Conservation (phyloP, 352 stramenopile species). For the Pythium volutum region DNA sequence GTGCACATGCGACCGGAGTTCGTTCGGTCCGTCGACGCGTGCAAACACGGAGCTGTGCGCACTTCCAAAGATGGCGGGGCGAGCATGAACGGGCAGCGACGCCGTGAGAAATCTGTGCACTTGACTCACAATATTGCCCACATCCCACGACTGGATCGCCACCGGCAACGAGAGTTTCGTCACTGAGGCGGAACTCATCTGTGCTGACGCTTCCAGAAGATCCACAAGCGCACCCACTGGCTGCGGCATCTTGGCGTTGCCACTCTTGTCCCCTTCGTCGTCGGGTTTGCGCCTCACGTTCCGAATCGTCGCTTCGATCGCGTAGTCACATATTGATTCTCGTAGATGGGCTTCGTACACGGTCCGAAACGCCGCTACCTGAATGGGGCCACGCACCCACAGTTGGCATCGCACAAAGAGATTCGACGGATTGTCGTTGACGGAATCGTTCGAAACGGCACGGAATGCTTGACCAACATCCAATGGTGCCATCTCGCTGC, state of each 20-base stretch:
- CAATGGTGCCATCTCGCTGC: constrained; percentile 4
- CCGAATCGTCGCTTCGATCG: constrained; percentile 59
- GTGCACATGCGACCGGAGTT: background rate
- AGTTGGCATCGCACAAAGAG: constrained; percentile 56
- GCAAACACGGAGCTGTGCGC: background rate
- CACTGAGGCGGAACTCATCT: constrained; percentile 52
- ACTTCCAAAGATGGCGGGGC: constrained; percentile 25
- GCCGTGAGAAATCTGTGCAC: constrained; percentile 42
- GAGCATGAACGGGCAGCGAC: constrained; percentile 52
- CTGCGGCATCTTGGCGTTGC: background rate
- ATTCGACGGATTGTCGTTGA: background rate
- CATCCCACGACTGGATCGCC: constrained; percentile 61
- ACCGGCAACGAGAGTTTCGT: constrained; percentile 40
- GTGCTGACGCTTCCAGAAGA: constrained; percentile 48
- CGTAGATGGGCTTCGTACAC: constrained; percentile 70
- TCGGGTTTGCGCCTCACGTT: constrained; percentile 1
- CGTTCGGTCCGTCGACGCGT: constrained; percentile 9
- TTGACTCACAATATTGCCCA: constrained; percentile 52
- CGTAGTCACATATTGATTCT: constrained; percentile 75
- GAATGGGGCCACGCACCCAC: constrained; percentile 72
- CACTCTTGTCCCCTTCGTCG: background rate
- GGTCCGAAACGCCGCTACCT: constrained; percentile 43
- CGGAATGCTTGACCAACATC: constrained; percentile 1
- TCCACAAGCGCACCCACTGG: constrained; percentile 19
- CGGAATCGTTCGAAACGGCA: background rate